These are phyloP conservation scores for Talaromyces sp. DNA, from an alignment of 2,329 filamentous ascomycete genomes.

Conservation along the genomic window DNA sequence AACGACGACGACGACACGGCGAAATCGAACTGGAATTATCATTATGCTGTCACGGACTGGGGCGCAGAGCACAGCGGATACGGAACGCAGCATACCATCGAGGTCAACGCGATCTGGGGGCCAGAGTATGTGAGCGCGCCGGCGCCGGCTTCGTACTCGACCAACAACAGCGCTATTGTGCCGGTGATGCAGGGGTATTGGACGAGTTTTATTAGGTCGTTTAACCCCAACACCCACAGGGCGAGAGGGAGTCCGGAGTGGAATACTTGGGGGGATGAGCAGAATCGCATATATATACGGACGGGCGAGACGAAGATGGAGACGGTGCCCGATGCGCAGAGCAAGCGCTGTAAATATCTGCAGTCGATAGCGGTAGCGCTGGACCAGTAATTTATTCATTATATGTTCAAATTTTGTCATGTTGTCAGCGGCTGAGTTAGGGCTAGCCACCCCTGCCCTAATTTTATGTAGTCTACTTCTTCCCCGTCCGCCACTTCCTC, in stretches of 20 bases:
- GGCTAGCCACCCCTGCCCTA: neutral
- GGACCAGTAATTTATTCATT: constrained; percentile 4
- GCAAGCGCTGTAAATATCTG: constrained; percentile 10
- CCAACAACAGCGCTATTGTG: constrained; percentile 54
- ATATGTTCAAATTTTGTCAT: neutral
- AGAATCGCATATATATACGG: constrained; percentile 38
- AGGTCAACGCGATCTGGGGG: constrained; percentile 64
- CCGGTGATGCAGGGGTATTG: constrained; percentile 65
- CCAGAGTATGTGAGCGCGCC: constrained; percentile 48
- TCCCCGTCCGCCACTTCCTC: constrained; percentile 68
- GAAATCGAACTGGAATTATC: constrained; percentile 58
- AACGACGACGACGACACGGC: constrained; percentile 20
- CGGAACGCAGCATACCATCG: constrained; percentile 64
- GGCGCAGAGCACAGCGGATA: constrained; percentile 47
- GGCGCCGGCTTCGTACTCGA: constrained; percentile 53
- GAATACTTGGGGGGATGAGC: constrained; percentile 39
- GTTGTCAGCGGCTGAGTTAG: neutral
- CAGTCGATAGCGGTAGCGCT: constrained; percentile 6
- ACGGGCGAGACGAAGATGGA: constrained; percentile 47
- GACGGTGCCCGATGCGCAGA: constrained; percentile 33
- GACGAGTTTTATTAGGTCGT: constrained; percentile 64
- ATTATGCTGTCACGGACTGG: constrained; percentile 62
- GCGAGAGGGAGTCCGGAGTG: constrained; percentile 46
- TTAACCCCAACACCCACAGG: constrained; percentile 60
- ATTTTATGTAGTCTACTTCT: constrained; percentile 33